phyloP scores from a whole-genome alignment of 1,284 basidiomycete genomes.

The Boletellus deceptivus region DNA sequence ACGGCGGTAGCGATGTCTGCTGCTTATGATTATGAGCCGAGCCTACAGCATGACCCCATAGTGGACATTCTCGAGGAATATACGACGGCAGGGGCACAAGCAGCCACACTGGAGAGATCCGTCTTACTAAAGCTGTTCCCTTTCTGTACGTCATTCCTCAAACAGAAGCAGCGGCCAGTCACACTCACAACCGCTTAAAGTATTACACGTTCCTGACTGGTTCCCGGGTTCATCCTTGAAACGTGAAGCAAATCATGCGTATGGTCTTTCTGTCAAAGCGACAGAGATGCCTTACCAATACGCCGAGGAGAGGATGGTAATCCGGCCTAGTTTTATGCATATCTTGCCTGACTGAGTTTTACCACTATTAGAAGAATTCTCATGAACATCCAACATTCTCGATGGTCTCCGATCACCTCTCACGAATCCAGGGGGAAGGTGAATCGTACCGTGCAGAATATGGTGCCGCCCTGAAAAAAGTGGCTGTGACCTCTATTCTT shows the following conservation, averaged over 20 bases:
- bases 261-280: background rate
- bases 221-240: conserved; percentile 19
- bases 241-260: conserved; percentile 6
- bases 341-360: background rate
- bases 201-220: conserved; percentile 22
- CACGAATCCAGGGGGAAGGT: conserved; percentile 6
- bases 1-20: conserved; percentile 9
- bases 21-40: conserved; percentile 19
- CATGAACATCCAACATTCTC: background rate
- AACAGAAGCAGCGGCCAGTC: background rate
- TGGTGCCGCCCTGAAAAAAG: background rate
- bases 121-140: conserved; percentile 16
- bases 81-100: background rate
- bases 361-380: background rate
- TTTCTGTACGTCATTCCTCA: conserved; percentile 12
- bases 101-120: conserved; percentile 4
- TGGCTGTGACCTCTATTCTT: conserved; percentile 8
- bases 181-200: conserved; percentile 1
- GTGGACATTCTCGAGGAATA: background rate
- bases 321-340: background rate
- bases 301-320: background rate
- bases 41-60: conserved; percentile 10
- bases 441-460: background rate
- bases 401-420: conserved; percentile 19
- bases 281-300: conserved; percentile 14